Conservation (phyloP, 1,284 basidiomycete species). For the Rhodotorula sp. region DNA sequence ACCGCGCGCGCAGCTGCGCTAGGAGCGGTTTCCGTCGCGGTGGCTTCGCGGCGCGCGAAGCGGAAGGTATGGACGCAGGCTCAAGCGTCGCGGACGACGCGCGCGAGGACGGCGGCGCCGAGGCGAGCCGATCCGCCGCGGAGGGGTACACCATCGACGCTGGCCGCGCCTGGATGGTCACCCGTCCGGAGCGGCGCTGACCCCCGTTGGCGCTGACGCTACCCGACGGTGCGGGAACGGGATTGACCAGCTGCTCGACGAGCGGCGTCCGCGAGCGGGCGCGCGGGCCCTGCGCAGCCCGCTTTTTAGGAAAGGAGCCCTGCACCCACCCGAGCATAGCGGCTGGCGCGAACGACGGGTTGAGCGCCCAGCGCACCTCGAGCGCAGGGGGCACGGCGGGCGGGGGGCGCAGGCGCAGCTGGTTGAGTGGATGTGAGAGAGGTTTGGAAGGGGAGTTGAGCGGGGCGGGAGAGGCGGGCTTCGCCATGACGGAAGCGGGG, state of each 20-base stretch:
- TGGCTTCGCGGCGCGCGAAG: background rate
- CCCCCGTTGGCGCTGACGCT: too few relatives aligned
- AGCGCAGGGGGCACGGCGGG: too few relatives aligned
- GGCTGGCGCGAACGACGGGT: background rate
- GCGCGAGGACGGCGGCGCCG: background rate
- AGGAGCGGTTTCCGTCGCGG: background rate
- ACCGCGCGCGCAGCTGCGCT: background rate
- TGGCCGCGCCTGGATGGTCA: background rate
- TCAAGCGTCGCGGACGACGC: background rate
- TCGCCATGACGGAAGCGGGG: too few relatives aligned
- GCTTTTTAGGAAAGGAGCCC: background rate
- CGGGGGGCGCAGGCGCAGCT: background rate
- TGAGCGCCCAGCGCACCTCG: background rate
- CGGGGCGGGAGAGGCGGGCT: too few relatives aligned
- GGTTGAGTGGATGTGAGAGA: slow-evolving; percentile 4
- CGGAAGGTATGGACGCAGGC: background rate
- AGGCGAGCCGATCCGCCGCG: background rate
- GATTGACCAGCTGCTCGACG: background rate
- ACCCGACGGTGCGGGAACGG: background rate
- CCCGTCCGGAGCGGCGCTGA: background rate
- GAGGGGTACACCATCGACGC: background rate
- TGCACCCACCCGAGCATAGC: background rate
- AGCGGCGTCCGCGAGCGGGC: too few relatives aligned
- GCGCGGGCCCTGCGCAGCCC: too few relatives aligned
- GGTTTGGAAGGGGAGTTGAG: background rate